Conservation (phyloP, 495 filamentous ascomycete genomes). For the Sporormia fimetaria region DNA sequence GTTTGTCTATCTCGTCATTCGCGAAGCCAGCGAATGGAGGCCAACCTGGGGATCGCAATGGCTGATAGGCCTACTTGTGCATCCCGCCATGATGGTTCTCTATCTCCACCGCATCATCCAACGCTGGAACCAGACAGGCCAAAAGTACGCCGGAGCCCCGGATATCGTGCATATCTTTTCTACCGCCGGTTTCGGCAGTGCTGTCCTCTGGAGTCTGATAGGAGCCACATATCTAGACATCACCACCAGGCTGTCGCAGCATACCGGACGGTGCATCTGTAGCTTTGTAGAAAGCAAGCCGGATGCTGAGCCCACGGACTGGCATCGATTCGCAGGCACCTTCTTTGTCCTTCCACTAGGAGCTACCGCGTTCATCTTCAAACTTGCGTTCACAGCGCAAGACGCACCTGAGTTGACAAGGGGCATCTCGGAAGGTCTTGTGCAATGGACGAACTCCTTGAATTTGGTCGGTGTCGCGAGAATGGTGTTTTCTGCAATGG, state of each 20-base stretch:
- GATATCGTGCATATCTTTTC: slow-evolving; percentile 69
- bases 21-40: slow-evolving; percentile 12
- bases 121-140: slow-evolving; percentile 92
- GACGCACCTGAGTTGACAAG: slow-evolving; percentile 77
- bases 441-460: slow-evolving; percentile 21
- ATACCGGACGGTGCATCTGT: slow-evolving; percentile 10
- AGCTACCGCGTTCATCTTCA: slow-evolving; percentile 62
- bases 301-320: slow-evolving; percentile 9
- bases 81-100: slow-evolving; percentile 33
- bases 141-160: slow-evolving; percentile 79
- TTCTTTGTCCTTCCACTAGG: slow-evolving; percentile 32
- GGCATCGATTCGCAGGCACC: slow-evolving; percentile 24
- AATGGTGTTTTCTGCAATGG: slow-evolving; percentile 26
- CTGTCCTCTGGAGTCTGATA: slow-evolving; percentile 65
- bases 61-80: slow-evolving; percentile 12
- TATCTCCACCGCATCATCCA: slow-evolving; percentile 45
- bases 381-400: slow-evolving; percentile 65
- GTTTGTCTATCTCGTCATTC: slow-evolving; percentile 38
- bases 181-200: slow-evolving; percentile 38
- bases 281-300: slow-evolving; percentile 1
- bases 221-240: slow-evolving; percentile 49
- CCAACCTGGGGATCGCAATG: no score
- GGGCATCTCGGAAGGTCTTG: slow-evolving; percentile 33
- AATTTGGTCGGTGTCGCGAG: slow-evolving; percentile 28
- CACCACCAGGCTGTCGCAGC: slow-evolving; percentile 11